Evolutionary conservation across 371 early-diverging fungal genomes (phyloP), one percentile per base, ranked within the genome.

Genomic region (Mucor lusitanicus): DNA sequence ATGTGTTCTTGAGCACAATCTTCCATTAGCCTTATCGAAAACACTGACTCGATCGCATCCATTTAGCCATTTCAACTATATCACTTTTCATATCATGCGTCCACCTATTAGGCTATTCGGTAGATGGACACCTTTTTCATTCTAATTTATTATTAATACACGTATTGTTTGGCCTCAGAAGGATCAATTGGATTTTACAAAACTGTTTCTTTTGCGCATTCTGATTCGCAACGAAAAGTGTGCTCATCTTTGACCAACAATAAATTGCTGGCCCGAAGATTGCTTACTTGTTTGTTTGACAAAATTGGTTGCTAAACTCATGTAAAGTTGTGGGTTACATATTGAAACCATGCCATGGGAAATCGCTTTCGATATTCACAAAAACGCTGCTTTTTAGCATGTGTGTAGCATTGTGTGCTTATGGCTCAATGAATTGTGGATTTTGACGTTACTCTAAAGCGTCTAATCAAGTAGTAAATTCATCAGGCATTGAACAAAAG

Each of bases 211-310:
- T 57, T 68, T 71, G 71, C 71, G 71, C 71, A 71, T 71, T 54
- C 33, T 53, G 27, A 59, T 71, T 71, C 71, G 71, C 71, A 71
- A 40, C 63, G 28, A 70, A 54, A 46, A 44, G 59, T 44, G 44
- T 65, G 40, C 50, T 71, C 71, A 71, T 71, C 71, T 63, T 63
- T 67, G 71, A 59, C 71, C 71, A 71, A 61, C 61, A 64, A 70
- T 65, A 61, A 67, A 56, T 60, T 32, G 19, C 27, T 15, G 44
- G 58, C n/a, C 30, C 54, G 33, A 27, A 44, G n/a, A 11, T 61
- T 60, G 33, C 44, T 8, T n/a, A n/a, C 21, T 59, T 40, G 40
- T 42, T n/a, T 42, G 17, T 53, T 54, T 53, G 19, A 53, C 33
- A 25, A 53, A 35, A 37, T 13, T 17, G 8, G 21, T 40, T 62